Conservation (phyloP, 768 basidiomycete genomes). For the Auriscalpium microsporum region DNA sequence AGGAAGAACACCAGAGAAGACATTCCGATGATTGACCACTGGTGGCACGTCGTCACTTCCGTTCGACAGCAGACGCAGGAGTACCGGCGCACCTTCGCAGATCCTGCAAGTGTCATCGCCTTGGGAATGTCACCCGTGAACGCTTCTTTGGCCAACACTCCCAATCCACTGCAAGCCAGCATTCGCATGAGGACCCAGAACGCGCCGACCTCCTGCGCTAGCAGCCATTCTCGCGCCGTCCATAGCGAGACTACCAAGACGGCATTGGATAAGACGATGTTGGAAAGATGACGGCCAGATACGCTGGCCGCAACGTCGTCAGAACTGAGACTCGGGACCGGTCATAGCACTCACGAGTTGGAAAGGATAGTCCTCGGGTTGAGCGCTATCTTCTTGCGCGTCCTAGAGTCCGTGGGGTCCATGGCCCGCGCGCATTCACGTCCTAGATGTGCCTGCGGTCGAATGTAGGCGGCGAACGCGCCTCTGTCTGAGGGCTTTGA, state of each 20-base stretch:
- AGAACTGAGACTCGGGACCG: background rate
- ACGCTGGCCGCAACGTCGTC: slow-evolving; percentile 2
- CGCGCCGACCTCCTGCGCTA: slow-evolving; percentile 58
- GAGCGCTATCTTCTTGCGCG: slow-evolving; percentile 27
- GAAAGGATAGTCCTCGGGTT: slow-evolving; percentile 19
- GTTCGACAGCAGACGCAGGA: too few species aligned
- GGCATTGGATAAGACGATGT: slow-evolving; percentile 51
- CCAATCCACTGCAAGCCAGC: slow-evolving; percentile 63
- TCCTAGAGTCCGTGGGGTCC: slow-evolving; percentile 26
- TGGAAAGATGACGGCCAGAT: slow-evolving; percentile 15
- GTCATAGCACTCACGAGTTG: slow-evolving; percentile 9
- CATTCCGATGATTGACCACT: slow-evolving; percentile 69
- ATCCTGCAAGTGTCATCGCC: slow-evolving; percentile 37
- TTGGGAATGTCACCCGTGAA: slow-evolving; percentile 45
- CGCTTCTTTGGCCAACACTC: slow-evolving; percentile 52
- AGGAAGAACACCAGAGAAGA: slow-evolving; percentile 61
- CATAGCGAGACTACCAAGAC: slow-evolving; percentile 56
- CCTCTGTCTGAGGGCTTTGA: too few species aligned
- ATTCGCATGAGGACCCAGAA: slow-evolving; percentile 74
- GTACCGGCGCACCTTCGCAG: slow-evolving; percentile 34
- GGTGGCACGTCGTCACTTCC: background rate
- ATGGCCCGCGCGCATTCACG: slow-evolving; percentile 11
- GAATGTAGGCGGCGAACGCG: too few species aligned
- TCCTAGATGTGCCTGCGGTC: too few species aligned
- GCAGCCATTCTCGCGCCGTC: slow-evolving; percentile 57